A percentile compares a stretch with the other conserved stretches of the same genome.
Conservation (phyloP, 148 eudicot species). For the Arbutus unedo region DNA sequence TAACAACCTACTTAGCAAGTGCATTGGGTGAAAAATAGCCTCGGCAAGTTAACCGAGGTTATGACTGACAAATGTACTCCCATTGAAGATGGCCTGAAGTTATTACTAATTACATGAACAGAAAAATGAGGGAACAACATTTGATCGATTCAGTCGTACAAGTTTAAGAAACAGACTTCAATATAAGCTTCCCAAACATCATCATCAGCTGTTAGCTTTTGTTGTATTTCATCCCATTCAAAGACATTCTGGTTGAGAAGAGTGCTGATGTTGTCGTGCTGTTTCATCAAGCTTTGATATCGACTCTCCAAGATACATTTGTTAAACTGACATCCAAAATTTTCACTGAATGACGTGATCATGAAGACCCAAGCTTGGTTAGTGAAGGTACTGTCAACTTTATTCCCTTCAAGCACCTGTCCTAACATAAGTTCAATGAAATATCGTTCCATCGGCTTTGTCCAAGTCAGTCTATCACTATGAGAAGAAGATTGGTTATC, state of each 20-base stretch:
- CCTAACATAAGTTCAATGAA: slow-evolving; percentile 13
- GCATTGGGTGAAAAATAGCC: not conserved
- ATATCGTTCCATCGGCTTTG: slow-evolving; percentile 15
- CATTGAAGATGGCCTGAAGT: not conserved
- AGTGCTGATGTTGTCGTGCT: not conserved
- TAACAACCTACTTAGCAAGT: too few relatives aligned
- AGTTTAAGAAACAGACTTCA: not conserved
- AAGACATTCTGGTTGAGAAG: slow-evolving; percentile 11
- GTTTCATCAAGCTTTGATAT: slow-evolving; percentile 17
- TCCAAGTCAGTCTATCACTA: slow-evolving; percentile 7
- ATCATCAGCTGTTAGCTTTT: slow-evolving; percentile 7
- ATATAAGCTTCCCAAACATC: slow-evolving; percentile 9
- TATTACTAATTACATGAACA: not conserved
- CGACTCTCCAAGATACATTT: not conserved
- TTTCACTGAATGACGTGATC: slow-evolving; percentile 11
- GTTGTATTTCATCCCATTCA: slow-evolving; percentile 10
- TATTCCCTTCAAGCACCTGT: slow-evolving; percentile 16
- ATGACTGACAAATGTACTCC: not conserved
- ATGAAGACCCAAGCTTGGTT: slow-evolving; percentile 16
- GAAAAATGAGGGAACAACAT: not conserved
- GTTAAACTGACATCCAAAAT: slow-evolving; percentile 9
- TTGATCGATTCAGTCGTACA: not conserved
- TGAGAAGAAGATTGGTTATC: slow-evolving; percentile 1
- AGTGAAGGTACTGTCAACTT: slow-evolving; percentile 5
- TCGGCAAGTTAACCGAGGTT: not conserved